A percentile compares a stretch with the other conserved stretches of the same genome.
Evolutionary conservation across 116 monocot species (phyloP).

Genomic region (Trichopus zeylanicus): DNA sequence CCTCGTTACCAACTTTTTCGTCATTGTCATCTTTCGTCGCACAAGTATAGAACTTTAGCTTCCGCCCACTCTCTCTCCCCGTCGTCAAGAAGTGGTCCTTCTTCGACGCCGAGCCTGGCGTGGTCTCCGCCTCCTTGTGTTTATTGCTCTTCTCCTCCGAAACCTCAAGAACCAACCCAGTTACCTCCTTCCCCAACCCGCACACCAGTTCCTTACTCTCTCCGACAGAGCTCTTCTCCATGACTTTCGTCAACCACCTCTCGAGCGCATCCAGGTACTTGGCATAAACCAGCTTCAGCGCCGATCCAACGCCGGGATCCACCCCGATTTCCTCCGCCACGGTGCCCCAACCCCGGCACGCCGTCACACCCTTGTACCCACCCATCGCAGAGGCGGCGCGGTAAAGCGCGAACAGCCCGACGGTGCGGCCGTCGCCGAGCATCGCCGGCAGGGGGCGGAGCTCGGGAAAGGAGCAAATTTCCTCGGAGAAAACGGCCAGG

Average conservation of each 20-base stretch:
- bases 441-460: conserved; percentile 38
- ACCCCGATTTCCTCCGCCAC: conserved; percentile 41
- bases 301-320: conserved; percentile 20
- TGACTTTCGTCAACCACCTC: conserved; percentile 24
- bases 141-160: conserved; percentile 1
- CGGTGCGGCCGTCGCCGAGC: conserved; percentile 35
- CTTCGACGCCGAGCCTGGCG: conserved; percentile 11
- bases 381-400: conserved; percentile 26
- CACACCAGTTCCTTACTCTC: neutral
- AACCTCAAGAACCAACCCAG: neutral
- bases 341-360: conserved; percentile 20
- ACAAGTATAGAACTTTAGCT: conserved; percentile 1
- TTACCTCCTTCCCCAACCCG: conserved; percentile 1
- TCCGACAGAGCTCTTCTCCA: conserved; percentile 10
- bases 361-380: conserved; percentile 36
- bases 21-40: neutral
- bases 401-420: conserved; percentile 50
- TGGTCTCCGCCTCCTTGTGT: neutral
- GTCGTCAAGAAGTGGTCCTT: conserved; percentile 36
- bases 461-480: conserved; percentile 11
- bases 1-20: conserved; percentile 6
- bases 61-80: conserved; percentile 3
- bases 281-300: conserved; percentile 48
- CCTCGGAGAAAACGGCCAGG: conserved; percentile 35
- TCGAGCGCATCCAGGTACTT: conserved; percentile 54